phyloP scores from a whole-genome alignment of 1,284 basidiomycete genomes.

The Pseudozyma sp. region DNA sequence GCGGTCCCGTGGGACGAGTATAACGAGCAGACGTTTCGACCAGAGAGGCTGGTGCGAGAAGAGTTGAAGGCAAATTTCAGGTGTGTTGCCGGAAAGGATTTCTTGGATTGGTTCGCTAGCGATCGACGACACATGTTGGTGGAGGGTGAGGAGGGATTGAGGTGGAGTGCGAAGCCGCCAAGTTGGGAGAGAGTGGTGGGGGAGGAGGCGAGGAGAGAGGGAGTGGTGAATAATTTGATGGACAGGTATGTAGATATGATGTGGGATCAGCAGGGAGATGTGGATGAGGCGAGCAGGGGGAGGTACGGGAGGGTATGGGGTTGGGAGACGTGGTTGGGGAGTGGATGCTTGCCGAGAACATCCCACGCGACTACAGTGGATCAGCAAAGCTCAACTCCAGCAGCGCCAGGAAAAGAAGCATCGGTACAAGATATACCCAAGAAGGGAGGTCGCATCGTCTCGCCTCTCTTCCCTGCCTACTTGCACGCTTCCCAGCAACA shows the following conservation, averaged over 20 bases:
- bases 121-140: slow-evolving; percentile 54
- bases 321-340: not conserved
- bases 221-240: slow-evolving; percentile 39
- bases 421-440: too few relatives aligned
- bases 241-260: slow-evolving; percentile 23
- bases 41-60: not conserved
- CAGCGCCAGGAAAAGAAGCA: not conserved
- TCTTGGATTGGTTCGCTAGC: slow-evolving; percentile 42
- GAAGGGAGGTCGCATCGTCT: slow-evolving; percentile 31
- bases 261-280: not conserved
- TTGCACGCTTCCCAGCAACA: slow-evolving; percentile 28
- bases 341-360: not conserved
- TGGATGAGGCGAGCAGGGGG: not conserved
- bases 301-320: slow-evolving; percentile 13
- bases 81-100: slow-evolving; percentile 19
- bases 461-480: slow-evolving; percentile 44
- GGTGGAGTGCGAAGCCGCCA: slow-evolving; percentile 27
- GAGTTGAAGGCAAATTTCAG: slow-evolving; percentile 32
- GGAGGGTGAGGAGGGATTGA: not conserved
- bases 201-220: not conserved
- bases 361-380: too few relatives aligned
- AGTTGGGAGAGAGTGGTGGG: slow-evolving; percentile 28
- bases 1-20: slow-evolving; percentile 19
- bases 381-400: not conserved
- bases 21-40: slow-evolving; percentile 17